Evolutionary conservation across 495 filamentous ascomycete genomes (phyloP), one percentile per base, ranked within the genome.

Genomic region (Penicillium silybi): DNA sequence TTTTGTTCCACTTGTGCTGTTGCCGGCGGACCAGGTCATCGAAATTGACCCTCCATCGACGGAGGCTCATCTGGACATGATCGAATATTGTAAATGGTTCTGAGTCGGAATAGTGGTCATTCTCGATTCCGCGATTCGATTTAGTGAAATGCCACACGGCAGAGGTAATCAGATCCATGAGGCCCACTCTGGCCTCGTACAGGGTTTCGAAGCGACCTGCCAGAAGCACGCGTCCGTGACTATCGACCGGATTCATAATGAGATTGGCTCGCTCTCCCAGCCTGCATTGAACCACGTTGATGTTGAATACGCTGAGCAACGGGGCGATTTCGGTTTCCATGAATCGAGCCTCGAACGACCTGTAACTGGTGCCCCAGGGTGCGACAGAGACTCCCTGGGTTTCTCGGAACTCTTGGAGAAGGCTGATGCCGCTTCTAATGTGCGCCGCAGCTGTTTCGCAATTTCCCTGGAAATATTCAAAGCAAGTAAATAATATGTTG

Each of bases 381-480:
- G 13, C 18, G 3, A 7, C 9, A 0, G 41, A 44, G 5, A n/a
- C 27, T 27, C 44, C 45, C 1, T 35, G 44, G 9, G 49, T 44
- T 15, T 41, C 42, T 4, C 61, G 61, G 49, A 43, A 64, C 0
- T 37, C 19, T 35, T 54, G 47, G 2, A 65, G 15, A 4, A 65
- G 48, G 8, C 56, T 56, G 38, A 65, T 60, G 2, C 59, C 57
- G 19, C 43, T 46, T 18, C 22, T 39, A 23, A 62, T 54, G 27
- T 62, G 62, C 2, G 16, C 27, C 8, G 49, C 51, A 10, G 56
- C 56, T 1, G 59, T 53, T 2, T 19, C 15, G 1, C 44, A 22
- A 19, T 65, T 55, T 1, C 50, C 54, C 19, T 50, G 58, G n/a
- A 65, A 51, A 27, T 49, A 57, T 39, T 62, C 58, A n/a, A 65